Conservation (phyloP, 2,329 filamentous ascomycete species). For the Monilinia fructigena region DNA sequence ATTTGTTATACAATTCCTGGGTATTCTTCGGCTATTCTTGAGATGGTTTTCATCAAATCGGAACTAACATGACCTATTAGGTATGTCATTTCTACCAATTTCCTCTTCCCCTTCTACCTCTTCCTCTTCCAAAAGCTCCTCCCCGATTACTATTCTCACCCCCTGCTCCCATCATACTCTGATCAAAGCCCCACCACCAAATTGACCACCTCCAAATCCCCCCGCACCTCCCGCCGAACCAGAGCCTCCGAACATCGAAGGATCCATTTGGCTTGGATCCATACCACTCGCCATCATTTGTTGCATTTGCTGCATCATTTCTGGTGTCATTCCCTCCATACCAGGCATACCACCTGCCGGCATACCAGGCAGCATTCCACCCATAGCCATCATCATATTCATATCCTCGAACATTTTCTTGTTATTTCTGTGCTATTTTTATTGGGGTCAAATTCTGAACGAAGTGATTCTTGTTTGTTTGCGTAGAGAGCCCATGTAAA, state of each 20-base stretch:
- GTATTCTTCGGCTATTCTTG: constrained; percentile 12
- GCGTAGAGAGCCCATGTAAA: constrained; percentile 97
- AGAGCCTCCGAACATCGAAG: constrained; percentile 60
- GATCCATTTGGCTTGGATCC: constrained; percentile 66
- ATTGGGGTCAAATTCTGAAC: constrained; percentile 71
- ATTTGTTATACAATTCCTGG: constrained; percentile 11
- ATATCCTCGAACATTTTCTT: constrained; percentile 80
- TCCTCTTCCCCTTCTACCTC: constrained; percentile 36
- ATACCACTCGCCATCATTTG: constrained; percentile 67
- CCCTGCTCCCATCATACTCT: constrained; percentile 31
- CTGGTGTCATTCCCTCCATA: constrained; percentile 63
- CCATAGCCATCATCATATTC: constrained; percentile 65
- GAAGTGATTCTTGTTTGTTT: constrained; percentile 77
- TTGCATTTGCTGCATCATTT: constrained; percentile 69
- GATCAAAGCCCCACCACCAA: constrained; percentile 39
- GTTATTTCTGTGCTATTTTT: constrained; percentile 58
- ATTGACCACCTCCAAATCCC: constrained; percentile 45
- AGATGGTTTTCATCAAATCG: constrained; percentile 1
- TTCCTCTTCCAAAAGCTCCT: constrained; percentile 39
- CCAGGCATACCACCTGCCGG: constrained; percentile 48
- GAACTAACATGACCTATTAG: constrained; percentile 5
- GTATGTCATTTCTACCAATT: constrained; percentile 29
- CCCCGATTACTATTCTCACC: constrained; percentile 37
- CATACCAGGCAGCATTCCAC: constrained; percentile 49
- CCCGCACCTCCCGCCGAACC: constrained; percentile 46